These are phyloP conservation scores for Cupressus sempervirens DNA, from an alignment of 75 land plant genomes.

Conservation along the genomic window DNA sequence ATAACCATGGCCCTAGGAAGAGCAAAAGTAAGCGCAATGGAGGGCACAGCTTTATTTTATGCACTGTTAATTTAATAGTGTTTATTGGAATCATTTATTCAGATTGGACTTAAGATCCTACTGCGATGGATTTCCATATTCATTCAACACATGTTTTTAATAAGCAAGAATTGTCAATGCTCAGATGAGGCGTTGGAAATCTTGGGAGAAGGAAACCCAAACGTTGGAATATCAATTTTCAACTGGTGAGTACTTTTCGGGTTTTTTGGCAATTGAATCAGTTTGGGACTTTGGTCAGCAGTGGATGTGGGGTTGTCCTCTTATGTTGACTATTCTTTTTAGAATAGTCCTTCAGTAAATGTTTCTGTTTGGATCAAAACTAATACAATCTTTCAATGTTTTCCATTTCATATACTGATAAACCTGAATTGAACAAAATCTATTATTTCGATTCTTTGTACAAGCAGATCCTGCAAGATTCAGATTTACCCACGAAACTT, in stretches of 20 bases:
- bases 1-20: constrained; percentile 41
- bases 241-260: constrained; percentile 21
- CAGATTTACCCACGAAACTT: constrained; percentile 28
- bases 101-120: not conserved
- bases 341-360: not conserved
- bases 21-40: constrained; percentile 28
- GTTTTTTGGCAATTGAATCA: not conserved
- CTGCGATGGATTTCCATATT: not conserved
- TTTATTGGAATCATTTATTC: not conserved
- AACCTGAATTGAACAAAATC: not conserved
- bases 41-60: not conserved
- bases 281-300: not conserved
- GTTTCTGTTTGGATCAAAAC: not conserved
- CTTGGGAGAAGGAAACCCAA: constrained; percentile 34
- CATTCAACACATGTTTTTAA: not conserved
- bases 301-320: not conserved
- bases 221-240: constrained; percentile 29
- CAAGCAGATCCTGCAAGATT: constrained; percentile 28
- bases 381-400: not conserved
- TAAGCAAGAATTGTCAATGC: not conserved
- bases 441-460: not conserved
- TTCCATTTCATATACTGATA: not conserved
- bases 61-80: not conserved
- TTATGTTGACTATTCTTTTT: not conserved
- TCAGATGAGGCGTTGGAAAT: constrained; percentile 37